Percentiles rank a stretch among this genome's conserved stretches.
phyloP scores from a whole-genome alignment of 768 basidiomycete species.

The Boletus pseudo-olivaceus region DNA sequence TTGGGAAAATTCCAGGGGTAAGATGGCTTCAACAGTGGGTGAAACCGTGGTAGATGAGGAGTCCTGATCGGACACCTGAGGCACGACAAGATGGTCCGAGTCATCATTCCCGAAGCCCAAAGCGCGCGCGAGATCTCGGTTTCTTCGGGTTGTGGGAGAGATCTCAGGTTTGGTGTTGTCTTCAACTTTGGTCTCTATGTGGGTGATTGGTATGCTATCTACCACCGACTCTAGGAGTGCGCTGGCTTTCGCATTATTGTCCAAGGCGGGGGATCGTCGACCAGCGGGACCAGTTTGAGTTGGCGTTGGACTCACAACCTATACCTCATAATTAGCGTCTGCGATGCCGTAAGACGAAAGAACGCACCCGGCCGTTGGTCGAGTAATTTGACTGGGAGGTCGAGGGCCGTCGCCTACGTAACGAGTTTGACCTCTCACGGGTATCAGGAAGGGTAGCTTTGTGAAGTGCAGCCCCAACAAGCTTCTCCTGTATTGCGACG shows the following conservation, averaged over 20 bases:
- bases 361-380: constrained; percentile 45
- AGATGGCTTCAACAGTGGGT: constrained; percentile 35
- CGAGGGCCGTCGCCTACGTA: constrained; percentile 71
- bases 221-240: constrained; percentile 65
- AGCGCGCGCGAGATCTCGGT: constrained; percentile 72
- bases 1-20: constrained; percentile 21
- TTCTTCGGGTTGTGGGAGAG: constrained; percentile 56
- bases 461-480: constrained; percentile 59
- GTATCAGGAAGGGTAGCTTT: constrained; percentile 56
- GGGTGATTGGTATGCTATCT: constrained; percentile 46
- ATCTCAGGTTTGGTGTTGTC: constrained; percentile 31
- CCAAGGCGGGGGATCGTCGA: constrained; percentile 35
- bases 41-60: constrained; percentile 30
- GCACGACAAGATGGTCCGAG: constrained; percentile 21
- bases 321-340: constrained; percentile 6
- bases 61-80: constrained; percentile 22
- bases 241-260: constrained; percentile 57
- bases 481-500: constrained; percentile 67
- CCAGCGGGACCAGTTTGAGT: constrained; percentile 30
- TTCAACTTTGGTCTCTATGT: constrained; percentile 27
- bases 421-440: constrained; percentile 64
- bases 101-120: constrained; percentile 58
- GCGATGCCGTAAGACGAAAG: neutral
- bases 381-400: constrained; percentile 82
- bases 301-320: constrained; percentile 60